phyloP scores from a whole-genome alignment of 257 asterid genomes.

The Solanum peruvianum region DNA sequence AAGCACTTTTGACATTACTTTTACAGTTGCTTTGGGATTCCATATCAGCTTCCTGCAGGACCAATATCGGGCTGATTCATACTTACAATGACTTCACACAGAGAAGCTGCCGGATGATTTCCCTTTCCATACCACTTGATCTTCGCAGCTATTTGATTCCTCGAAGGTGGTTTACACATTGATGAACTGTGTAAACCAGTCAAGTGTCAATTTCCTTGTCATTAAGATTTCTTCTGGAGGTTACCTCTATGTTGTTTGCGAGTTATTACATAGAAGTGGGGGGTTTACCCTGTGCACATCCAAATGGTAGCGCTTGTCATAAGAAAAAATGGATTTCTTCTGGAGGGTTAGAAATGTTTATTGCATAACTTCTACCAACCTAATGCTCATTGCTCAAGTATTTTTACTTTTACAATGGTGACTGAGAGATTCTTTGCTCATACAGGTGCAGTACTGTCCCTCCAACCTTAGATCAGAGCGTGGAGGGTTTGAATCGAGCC shows the following conservation, averaged over 20 bases:
- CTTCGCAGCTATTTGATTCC: neutral
- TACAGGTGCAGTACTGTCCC: neutral
- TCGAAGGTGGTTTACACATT: neutral
- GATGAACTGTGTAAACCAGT: neutral
- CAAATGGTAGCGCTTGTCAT: no score
- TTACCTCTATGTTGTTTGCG: no score
- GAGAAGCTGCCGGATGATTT: neutral
- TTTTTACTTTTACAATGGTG: neutral
- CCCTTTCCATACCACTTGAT: neutral
- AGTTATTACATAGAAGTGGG: no score
- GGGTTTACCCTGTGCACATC: no score
- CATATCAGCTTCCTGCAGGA: neutral
- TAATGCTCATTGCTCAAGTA: neutral
- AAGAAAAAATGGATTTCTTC: no score
- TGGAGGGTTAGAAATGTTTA: neutral
- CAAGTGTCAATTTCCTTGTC: neutral
- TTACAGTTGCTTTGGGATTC: neutral
- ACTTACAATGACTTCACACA: neutral
- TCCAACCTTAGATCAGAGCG: neutral
- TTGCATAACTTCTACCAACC: neutral
- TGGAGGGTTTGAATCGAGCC: neutral
- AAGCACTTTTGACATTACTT: neutral
- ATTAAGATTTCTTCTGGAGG: neutral
- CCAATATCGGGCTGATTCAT: neutral
- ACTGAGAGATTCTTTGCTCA: neutral